phyloP scores from a whole-genome alignment of 768 basidiomycete species.

The Brasilioporus rufonigricans region DNA sequence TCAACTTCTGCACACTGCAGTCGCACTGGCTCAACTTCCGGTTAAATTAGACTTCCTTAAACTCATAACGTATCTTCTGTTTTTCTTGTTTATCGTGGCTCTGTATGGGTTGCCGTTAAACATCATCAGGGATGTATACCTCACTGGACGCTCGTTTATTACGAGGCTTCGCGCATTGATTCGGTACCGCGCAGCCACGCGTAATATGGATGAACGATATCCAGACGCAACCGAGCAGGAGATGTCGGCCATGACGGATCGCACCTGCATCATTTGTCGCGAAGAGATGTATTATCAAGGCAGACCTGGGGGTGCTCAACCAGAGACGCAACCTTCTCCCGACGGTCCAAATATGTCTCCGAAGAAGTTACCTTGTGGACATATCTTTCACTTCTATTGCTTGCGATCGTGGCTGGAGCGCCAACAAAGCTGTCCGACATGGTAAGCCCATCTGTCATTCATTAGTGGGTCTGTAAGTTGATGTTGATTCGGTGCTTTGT shows the following conservation, averaged over 20 bases:
- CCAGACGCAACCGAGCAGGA: conserved; percentile 90
- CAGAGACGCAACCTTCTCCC: conserved; percentile 22
- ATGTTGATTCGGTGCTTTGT: conserved; percentile 3
- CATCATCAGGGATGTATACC: conserved; percentile 95
- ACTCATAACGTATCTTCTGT: conserved; percentile 85
- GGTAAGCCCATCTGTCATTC: conserved; percentile 49
- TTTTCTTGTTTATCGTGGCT: conserved; percentile 92
- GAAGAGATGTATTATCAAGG: conserved; percentile 79
- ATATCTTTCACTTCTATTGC: conserved; percentile 98
- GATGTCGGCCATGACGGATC: conserved; percentile 75
- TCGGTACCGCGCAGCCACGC: conserved; percentile 90
- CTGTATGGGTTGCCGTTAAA: conserved; percentile 95
- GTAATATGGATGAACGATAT: conserved; percentile 95
- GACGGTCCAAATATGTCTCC: conserved; percentile 93
- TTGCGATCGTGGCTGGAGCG: conserved; percentile 96
- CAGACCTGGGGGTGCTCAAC: conserved; percentile 23
- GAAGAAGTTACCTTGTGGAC: conserved; percentile 95
- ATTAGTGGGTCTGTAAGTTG: background rate
- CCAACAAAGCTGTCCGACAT: conserved; percentile 98
- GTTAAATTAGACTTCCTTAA: conserved; percentile 79
- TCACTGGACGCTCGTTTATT: conserved; percentile 91
- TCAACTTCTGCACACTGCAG: conserved; percentile 6
- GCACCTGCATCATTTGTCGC: conserved; percentile 96
- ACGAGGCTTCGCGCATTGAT: conserved; percentile 83
- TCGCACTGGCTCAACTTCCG: conserved; percentile 5